Conservation (phyloP, 2,329 filamentous ascomycete species). For the Lachnellula hyalina region DNA sequence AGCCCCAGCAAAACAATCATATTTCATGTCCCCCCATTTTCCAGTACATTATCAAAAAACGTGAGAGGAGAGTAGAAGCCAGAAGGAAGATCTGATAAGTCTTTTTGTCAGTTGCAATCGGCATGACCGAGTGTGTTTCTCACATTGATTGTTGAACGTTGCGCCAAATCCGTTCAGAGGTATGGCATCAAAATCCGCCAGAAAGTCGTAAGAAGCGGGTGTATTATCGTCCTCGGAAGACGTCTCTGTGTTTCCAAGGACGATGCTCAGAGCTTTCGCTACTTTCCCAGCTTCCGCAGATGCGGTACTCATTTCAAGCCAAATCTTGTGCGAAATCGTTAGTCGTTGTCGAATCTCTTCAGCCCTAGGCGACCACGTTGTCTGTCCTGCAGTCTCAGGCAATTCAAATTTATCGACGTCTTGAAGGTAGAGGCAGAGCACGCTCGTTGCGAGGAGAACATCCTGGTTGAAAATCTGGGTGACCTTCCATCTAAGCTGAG, state of each 20-base stretch:
- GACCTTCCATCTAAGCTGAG: constrained; percentile 27
- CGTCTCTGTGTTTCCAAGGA: constrained; percentile 27
- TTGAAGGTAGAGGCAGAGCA: constrained; percentile 28
- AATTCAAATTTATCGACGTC: constrained; percentile 25
- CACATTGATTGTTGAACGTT: constrained; percentile 27
- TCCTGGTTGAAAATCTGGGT: constrained; percentile 27
- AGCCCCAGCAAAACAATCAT: constrained; percentile 1
- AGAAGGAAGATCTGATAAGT: constrained; percentile 24
- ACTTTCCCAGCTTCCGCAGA: constrained; percentile 28
- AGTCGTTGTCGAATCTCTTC: constrained; percentile 26
- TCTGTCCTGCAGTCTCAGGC: constrained; percentile 21
- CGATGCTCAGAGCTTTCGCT: constrained; percentile 28
- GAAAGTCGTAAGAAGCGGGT: constrained; percentile 25
- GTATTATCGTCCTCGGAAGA: constrained; percentile 19
- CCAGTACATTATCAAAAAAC: constrained; percentile 27
- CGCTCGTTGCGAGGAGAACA: constrained; percentile 27
- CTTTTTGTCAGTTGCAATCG: constrained; percentile 23
- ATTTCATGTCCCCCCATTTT: constrained; percentile 16
- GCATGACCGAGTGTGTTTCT: constrained; percentile 21
- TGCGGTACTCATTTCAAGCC: constrained; percentile 27
- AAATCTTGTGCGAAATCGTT: constrained; percentile 27
- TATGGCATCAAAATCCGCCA: constrained; percentile 24
- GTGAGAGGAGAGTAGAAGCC: constrained; percentile 26
- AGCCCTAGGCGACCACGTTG: constrained; percentile 21
- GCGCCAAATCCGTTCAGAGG: constrained; percentile 24